phyloP scores from a whole-genome alignment of 441 rosid genomes.

The Eutrema salsugineum region DNA sequence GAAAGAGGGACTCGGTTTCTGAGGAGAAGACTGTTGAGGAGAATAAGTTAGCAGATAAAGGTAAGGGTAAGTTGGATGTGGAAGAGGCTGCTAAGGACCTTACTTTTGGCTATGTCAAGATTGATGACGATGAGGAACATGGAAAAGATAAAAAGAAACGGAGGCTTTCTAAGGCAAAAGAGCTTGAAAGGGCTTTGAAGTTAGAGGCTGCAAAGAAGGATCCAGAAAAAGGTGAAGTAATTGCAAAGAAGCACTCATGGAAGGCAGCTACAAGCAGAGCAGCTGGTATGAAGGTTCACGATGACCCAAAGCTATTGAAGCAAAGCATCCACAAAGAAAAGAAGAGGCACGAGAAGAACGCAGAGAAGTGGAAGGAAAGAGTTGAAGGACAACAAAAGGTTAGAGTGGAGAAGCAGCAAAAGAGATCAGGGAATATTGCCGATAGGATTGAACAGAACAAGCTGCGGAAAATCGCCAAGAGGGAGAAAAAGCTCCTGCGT shows the following conservation, averaged over 20 bases:
- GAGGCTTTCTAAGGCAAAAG: constrained; percentile 26
- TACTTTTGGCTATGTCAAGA: constrained; percentile 62
- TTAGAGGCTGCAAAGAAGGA: constrained; percentile 33
- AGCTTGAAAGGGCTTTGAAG: constrained; percentile 23
- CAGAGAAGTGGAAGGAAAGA: constrained; percentile 82
- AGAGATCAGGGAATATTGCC: constrained; percentile 64
- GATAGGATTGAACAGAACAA: constrained; percentile 70
- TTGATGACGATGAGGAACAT: constrained; percentile 46
- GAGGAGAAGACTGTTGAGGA: constrained; percentile 48
- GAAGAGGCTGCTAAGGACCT: constrained; percentile 70
- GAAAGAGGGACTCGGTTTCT: constrained; percentile 38
- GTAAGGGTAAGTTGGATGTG: constrained; percentile 49
- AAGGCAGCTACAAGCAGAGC: constrained; percentile 72
- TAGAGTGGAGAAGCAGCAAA: constrained; percentile 69
- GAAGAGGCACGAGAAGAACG: constrained; percentile 64
- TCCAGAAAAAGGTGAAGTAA: constrained; percentile 54
- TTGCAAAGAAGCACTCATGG: constrained; percentile 66
- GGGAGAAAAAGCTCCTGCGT: constrained; percentile 82
- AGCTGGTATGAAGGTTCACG: constrained; percentile 72
- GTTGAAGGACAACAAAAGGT: constrained; percentile 51
- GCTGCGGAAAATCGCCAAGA: constrained; percentile 63
- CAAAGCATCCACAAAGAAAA: constrained; percentile 67
- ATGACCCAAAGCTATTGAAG: constrained; percentile 71
- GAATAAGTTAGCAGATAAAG: constrained; percentile 40
- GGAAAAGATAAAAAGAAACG: constrained; percentile 33